Base-by-base conservation (phyloP, 2,329 filamentous ascomycete genomes). In the Gaeumannomyces sp. region DNA sequence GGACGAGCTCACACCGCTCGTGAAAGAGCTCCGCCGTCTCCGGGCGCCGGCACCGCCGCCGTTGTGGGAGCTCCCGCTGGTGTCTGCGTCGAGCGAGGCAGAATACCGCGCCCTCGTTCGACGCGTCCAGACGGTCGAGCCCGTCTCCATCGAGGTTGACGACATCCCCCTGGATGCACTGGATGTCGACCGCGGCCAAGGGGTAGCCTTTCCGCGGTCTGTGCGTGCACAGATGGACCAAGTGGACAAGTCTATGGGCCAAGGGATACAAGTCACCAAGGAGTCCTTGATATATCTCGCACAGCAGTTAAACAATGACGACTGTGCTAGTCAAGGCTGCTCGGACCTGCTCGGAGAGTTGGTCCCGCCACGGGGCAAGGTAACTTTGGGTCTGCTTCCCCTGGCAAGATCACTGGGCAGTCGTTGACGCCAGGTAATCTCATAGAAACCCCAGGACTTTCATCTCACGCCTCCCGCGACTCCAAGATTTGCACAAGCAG, bases 401-500 rank as follows among this genome's bases (percentile, higher is more conserved):
- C 2, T 53, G 45, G 22, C 19, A 22, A 6, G 6, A 7, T 45
- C 4, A n/a, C 10, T n/a, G 45, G 16, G 16, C 4, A 4, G 45
- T 11, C 5, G 10, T 7, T n/a, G 7, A 53, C n/a, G n/a, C 19
- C 45, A 7, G 45, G 7, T 11, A 11, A n/a, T n/a, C 2, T 53
- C 10, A 56, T n/a, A 29, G 33, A 45, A 25, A 6, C 38, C 16
- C 13, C 11, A 8, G 22, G n/a, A 59, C 45, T 22, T 64, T 53
- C 62, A 59, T 29, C n/a, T 64, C 33, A 64, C 62, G 31, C 62
- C 62, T 29, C 62, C 62, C 11, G 57, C 31, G 3, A 60, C 50
- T 22, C 62, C 62, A 14, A 60, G 19, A 38, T 50, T 60, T 19
- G 3, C 29, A 1, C 31, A 64, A 29, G 27, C 28, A 50, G 62